phyloP scores from a whole-genome alignment of 192 early-diverging fungal species.

The Gonapodya sp. region DNA sequence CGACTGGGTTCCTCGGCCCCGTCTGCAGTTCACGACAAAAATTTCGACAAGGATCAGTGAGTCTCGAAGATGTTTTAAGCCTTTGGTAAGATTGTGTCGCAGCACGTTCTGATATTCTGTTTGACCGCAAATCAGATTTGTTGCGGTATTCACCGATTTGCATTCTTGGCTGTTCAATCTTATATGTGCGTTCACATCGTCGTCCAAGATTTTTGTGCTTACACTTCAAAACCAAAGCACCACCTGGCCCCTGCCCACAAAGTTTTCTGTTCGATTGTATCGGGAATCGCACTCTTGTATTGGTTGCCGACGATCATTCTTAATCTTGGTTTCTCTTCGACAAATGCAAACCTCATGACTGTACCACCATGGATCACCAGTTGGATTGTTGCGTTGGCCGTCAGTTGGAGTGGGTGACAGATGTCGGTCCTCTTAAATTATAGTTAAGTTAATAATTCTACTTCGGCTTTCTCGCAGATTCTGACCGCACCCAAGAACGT shows the following conservation, averaged over 20 bases:
- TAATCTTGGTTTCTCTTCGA: not conserved
- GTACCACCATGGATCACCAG: not conserved
- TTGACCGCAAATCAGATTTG: not conserved
- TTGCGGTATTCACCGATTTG: not conserved
- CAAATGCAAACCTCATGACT: not conserved
- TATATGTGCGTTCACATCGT: not conserved
- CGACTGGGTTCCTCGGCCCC: not conserved
- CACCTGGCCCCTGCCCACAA: not conserved
- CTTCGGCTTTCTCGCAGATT: too few relatives aligned
- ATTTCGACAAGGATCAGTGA: not conserved
- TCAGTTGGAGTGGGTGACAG: not conserved
- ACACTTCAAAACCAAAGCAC: not conserved
- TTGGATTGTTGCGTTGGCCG: not conserved
- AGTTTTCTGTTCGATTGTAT: not conserved
- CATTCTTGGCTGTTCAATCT: not conserved
- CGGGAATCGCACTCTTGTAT: not conserved
- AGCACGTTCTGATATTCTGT: too few relatives aligned
- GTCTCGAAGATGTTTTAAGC: not conserved
- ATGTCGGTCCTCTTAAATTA: not conserved
- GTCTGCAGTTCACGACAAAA: not conserved
- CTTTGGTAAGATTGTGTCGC: not conserved
- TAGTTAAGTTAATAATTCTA: too few relatives aligned
- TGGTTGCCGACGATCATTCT: not conserved
- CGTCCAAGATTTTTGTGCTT: too few relatives aligned
- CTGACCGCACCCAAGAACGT: not conserved